Conservation (phyloP, 164 flowering plant genomes). For the Aristolochia contorta region DNA sequence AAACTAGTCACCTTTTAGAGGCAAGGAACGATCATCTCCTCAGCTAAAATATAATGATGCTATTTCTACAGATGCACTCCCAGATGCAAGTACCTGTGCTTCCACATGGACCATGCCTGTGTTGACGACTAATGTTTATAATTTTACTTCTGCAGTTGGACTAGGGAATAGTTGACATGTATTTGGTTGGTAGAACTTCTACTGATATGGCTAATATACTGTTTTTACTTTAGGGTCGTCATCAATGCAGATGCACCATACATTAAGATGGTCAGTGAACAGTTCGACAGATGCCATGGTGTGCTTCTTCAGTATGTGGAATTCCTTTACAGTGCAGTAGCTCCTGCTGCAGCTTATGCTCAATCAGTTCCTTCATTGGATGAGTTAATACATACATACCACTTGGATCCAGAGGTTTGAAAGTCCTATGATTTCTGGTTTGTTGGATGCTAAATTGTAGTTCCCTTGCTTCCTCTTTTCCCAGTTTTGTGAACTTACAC, state of each 20-base stretch:
- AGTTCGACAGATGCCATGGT: constrained; percentile 98
- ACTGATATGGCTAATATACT: not conserved
- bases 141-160: no score
- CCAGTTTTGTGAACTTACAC: not conserved
- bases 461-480: not conserved
- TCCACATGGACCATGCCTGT: no score
- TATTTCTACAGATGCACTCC: no score
- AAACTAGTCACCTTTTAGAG: no score
- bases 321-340: constrained; percentile 72
- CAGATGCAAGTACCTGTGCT: no score
- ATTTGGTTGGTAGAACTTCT: no score
- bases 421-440: not conserved
- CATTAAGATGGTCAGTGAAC: constrained; percentile 95
- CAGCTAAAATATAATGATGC: no score
- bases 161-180: no score
- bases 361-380: constrained; percentile 73
- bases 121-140: no score
- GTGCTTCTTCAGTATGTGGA: constrained; percentile 95
- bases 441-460: not conserved
- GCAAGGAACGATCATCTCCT: no score
- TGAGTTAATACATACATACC: constrained; percentile 78
- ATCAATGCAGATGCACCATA: constrained; percentile 84
- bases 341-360: constrained; percentile 66
- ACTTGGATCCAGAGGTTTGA: constrained; percentile 93
- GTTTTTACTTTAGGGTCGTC: constrained; percentile 60